phyloP scores from a whole-genome alignment of 306 rosid species.

The Alnus glutinosa region DNA sequence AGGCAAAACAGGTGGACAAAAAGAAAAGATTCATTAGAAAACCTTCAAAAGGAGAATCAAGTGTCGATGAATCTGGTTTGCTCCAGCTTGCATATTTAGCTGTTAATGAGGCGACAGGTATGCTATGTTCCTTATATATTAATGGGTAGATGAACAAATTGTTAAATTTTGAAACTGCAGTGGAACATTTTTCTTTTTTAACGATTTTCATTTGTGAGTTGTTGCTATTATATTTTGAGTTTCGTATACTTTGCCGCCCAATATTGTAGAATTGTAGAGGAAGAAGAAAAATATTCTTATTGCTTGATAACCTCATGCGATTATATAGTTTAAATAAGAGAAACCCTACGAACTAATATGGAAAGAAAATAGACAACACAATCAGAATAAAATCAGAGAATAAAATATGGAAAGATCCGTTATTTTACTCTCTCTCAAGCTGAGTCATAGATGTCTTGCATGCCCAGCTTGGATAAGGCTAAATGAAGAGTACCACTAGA shows the following conservation, averaged over 20 bases:
- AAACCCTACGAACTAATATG: no score
- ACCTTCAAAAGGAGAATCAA: conserved; percentile 42
- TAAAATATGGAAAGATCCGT: no score
- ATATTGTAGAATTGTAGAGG: not conserved
- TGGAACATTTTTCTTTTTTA: not conserved
- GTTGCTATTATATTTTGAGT: not conserved
- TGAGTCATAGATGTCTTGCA: no score
- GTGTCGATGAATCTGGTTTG: conserved; percentile 39
- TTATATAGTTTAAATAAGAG: no score
- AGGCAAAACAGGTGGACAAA: conserved; percentile 30
- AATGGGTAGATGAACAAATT: not conserved
- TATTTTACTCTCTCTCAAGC: no score
- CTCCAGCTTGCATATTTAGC: conserved; percentile 71
- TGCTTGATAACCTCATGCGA: no score
- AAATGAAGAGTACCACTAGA: no score
- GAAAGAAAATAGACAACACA: no score
- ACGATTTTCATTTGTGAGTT: not conserved
- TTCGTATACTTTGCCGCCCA: not conserved
- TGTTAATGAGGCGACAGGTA: conserved; percentile 72
- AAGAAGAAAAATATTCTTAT: no score
- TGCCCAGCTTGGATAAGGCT: no score
- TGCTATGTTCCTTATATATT: conserved; percentile 20
- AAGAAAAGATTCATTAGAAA: conserved; percentile 51
- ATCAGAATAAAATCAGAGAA: no score
- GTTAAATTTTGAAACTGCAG: not conserved